Evolutionary conservation across 2,329 filamentous ascomycete species (phyloP).

Genomic region (Beauveria sp.): DNA sequence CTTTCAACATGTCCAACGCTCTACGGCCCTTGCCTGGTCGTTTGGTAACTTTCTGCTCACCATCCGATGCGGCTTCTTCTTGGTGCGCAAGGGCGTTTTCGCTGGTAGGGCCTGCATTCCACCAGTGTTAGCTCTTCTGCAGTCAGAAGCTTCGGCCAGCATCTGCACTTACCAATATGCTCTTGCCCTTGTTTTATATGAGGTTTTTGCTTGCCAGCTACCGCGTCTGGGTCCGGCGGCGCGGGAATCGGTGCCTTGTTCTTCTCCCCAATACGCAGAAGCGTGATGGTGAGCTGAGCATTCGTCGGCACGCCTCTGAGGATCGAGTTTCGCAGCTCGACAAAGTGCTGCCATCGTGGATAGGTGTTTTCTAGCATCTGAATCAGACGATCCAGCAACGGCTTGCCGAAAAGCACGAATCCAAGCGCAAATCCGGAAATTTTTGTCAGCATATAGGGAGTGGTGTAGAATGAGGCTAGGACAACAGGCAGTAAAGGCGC

Average conservation of each 20-base stretch:
- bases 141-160: neutral
- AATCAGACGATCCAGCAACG: constrained; percentile 55
- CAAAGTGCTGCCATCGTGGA: constrained; percentile 67
- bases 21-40: neutral
- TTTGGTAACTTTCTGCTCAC: neutral
- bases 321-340: constrained; percentile 67
- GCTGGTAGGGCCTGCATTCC: neutral
- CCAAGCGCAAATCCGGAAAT: constrained; percentile 59
- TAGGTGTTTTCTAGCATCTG: constrained; percentile 51
- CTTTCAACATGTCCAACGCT: constrained; percentile 49
- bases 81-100: neutral
- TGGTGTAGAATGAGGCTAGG: neutral
- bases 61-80: neutral
- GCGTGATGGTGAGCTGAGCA: constrained; percentile 72
- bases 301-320: constrained; percentile 81
- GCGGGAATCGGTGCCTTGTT: constrained; percentile 73
- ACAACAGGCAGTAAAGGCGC: constrained; percentile 37
- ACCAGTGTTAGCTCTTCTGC: too few species aligned
- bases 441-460: constrained; percentile 51
- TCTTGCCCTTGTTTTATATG: neutral
- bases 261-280: constrained; percentile 73
- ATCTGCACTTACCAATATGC: neutral
- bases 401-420: constrained; percentile 73
- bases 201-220: neutral
- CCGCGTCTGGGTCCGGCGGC: constrained; percentile 25